Percentiles rank a stretch among this genome's conserved stretches.
Evolutionary conservation across 176 grass and related monocot species (phyloP).

Genomic region (Hsuehochloa calcarea): DNA sequence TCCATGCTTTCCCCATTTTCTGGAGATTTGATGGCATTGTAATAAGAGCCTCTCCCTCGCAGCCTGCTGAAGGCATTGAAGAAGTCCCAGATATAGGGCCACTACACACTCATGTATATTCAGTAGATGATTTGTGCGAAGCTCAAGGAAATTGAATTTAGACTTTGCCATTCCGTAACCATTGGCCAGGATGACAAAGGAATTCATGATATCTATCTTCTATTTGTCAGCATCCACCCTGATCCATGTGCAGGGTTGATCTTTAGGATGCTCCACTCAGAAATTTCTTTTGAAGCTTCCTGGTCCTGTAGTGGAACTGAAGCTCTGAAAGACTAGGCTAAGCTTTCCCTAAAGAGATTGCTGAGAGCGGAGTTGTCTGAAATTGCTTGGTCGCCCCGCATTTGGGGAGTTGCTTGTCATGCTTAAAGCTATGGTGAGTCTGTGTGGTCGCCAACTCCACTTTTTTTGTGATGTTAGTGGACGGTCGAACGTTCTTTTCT

Average conservation of each 20-base stretch:
- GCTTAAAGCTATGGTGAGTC: slow-evolving; percentile 11
- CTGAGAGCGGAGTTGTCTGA: neutral
- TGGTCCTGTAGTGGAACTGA: neutral
- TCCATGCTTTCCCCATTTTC: neutral
- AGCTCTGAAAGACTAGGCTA: neutral
- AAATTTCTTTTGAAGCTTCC: neutral
- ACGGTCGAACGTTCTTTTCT: too few relatives aligned
- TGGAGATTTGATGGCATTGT: slow-evolving; percentile 1
- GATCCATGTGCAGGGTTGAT: neutral
- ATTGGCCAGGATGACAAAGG: neutral
- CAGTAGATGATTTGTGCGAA: slow-evolving; percentile 6
- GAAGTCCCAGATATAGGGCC: slow-evolving; percentile 72
- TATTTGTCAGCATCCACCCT: neutral
- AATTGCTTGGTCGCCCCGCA: neutral
- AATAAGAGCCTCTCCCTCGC: neutral
- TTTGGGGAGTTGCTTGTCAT: neutral
- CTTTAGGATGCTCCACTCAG: neutral
- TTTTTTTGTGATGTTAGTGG: neutral
- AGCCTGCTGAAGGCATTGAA: slow-evolving; percentile 79
- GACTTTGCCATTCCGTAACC: neutral
- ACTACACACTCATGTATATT: slow-evolving; percentile 32
- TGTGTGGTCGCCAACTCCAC: neutral
- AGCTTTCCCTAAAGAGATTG: neutral
- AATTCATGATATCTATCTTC: neutral
- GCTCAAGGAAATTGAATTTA: neutral